Evolutionary conservation across 2,329 filamentous ascomycete species (phyloP).

Genomic region (Herpotrichia juniperi): DNA sequence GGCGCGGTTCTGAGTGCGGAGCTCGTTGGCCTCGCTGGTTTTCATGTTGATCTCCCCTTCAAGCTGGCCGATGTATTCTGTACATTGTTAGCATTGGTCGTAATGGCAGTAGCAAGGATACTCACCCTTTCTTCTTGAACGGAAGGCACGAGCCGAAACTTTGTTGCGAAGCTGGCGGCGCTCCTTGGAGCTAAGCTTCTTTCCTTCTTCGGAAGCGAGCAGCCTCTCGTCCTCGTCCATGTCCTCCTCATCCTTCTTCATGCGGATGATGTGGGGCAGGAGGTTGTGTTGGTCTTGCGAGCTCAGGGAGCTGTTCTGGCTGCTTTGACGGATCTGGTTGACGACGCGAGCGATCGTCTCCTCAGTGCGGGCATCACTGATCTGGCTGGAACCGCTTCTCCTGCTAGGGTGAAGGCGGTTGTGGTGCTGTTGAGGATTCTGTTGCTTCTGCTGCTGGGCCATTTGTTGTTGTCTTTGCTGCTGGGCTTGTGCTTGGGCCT

Average conservation of each 20-base stretch:
- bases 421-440: conserved; percentile 42
- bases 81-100: conserved; percentile 54
- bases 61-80: conserved; percentile 96
- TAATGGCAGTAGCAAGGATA: conserved; percentile 12
- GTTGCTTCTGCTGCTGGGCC: conserved; percentile 46
- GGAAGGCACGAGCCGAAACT: conserved; percentile 96
- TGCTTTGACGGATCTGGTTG: conserved; percentile 85
- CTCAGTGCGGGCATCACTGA: conserved; percentile 63
- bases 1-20: conserved; percentile 80
- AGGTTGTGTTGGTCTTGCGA: conserved; percentile 55
- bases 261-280: conserved; percentile 71
- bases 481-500: conserved; percentile 41
- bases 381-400: conserved; percentile 46
- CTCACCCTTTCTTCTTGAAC: conserved; percentile 96
- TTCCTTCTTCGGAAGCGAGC: conserved; percentile 94
- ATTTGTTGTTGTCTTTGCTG: conserved; percentile 45
- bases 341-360: conserved; percentile 93
- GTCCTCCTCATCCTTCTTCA: conserved; percentile 94
- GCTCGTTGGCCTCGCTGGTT: conserved; percentile 80
- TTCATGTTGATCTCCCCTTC: conserved; percentile 87
- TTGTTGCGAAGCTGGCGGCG: conserved; percentile 97
- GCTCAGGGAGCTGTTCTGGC: conserved; percentile 57
- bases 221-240: conserved; percentile 98
- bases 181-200: conserved; percentile 99
- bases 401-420: conserved; percentile 31